Conservation (phyloP, 2,329 filamentous ascomycete genomes). For the Neonectria magnoliae region DNA sequence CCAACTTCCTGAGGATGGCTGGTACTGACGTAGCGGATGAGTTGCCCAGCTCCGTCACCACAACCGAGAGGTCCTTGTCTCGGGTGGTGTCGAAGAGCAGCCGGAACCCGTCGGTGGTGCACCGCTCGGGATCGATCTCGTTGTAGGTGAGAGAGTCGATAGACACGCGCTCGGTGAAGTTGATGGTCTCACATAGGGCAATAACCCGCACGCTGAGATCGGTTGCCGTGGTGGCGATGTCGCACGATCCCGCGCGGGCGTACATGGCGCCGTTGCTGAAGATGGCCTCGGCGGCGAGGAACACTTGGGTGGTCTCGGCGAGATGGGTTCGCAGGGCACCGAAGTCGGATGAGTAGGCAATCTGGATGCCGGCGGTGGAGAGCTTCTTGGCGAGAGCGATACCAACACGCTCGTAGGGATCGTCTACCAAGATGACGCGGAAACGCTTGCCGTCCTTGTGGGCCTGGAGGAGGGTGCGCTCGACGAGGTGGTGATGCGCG, state of each 20-base stretch:
- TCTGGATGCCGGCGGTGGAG: constrained; percentile 72
- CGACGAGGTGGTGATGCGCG: constrained; percentile 85
- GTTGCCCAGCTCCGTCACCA: constrained; percentile 91
- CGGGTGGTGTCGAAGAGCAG: constrained; percentile 94
- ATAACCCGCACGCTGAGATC: constrained; percentile 82
- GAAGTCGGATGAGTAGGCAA: constrained; percentile 82
- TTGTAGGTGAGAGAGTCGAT: constrained; percentile 95
- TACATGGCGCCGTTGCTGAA: constrained; percentile 94
- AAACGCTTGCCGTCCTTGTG: constrained; percentile 77
- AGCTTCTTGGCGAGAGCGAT: constrained; percentile 75
- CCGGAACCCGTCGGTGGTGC: constrained; percentile 61
- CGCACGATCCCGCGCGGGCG: constrained; percentile 85
- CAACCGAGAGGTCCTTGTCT: constrained; percentile 84
- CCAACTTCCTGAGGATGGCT: constrained; percentile 65
- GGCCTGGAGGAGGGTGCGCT: constrained; percentile 81
- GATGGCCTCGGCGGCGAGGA: constrained; percentile 94
- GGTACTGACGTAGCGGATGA: constrained; percentile 88
- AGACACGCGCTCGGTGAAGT: constrained; percentile 87
- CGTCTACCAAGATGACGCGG: constrained; percentile 85
- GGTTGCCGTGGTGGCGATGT: constrained; percentile 85
- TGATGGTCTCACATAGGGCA: constrained; percentile 93
- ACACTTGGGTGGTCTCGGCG: constrained; percentile 72
- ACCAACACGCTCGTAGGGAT: constrained; percentile 64
- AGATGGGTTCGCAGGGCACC: constrained; percentile 81
- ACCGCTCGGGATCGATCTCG: constrained; percentile 84